phyloP scores from a whole-genome alignment of 176 grass and related monocot species.

The Carex myosuroides region DNA sequence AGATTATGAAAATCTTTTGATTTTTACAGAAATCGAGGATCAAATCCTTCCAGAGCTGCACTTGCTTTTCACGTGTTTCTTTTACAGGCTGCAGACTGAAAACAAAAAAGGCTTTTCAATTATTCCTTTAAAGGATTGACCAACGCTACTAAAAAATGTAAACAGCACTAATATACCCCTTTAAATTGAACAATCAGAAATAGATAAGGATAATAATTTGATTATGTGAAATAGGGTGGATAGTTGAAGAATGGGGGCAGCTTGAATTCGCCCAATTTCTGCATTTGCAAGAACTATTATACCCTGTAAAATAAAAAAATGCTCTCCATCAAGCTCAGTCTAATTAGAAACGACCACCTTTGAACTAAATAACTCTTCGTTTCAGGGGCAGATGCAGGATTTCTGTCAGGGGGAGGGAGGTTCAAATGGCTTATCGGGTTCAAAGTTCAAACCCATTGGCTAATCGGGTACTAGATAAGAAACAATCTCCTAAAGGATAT shows the following conservation, averaged over 20 bases:
- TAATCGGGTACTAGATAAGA: no score
- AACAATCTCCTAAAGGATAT: no score
- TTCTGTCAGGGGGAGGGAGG: no score
- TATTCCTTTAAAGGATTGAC: not conserved
- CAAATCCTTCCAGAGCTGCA: conserved; percentile 91
- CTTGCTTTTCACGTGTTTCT: conserved; percentile 82
- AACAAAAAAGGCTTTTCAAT: not conserved
- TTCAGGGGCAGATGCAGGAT: no score
- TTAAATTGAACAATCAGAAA: not conserved
- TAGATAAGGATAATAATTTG: not conserved
- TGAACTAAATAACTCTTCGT: no score
- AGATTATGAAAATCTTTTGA: conserved; percentile 72
- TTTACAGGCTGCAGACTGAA: conserved; percentile 84
- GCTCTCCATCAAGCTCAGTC: not conserved
- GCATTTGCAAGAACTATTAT: conserved; percentile 22
- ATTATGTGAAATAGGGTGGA: conserved; percentile 92
- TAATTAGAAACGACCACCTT: not conserved
- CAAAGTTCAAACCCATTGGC: no score
- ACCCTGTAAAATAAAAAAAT: not conserved
- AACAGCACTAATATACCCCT: not conserved
- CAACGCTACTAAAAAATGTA: not conserved
- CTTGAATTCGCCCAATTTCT: conserved; percentile 52
- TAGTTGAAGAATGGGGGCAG: conserved; percentile 83
- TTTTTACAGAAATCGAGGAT: conserved; percentile 89
- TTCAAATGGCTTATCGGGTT: no score